Evolutionary conservation across 306 rosid species (phyloP).

Genomic region (Cucumis hystrix): DNA sequence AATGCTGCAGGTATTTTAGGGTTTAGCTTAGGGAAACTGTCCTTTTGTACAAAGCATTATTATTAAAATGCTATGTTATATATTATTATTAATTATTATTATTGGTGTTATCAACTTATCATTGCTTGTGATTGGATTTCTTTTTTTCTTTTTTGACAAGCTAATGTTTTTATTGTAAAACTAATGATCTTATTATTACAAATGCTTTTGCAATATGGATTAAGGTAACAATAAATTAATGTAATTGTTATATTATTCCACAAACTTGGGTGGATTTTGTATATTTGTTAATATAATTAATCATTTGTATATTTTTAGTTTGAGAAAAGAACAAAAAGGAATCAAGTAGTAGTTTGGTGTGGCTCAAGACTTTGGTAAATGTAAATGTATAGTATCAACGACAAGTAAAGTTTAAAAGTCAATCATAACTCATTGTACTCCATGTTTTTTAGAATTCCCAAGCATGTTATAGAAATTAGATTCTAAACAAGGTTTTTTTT

Average conservation of each 20-base stretch:
- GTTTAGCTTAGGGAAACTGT: slow-evolving; percentile 13
- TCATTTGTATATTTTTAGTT: neutral
- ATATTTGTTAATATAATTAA: neutral
- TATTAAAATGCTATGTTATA: neutral
- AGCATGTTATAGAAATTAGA: too few species aligned
- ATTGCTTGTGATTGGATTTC: neutral
- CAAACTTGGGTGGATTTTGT: neutral
- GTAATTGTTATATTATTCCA: neutral
- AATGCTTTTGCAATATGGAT: slow-evolving; percentile 1
- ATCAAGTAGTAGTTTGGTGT: neutral
- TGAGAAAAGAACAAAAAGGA: neutral
- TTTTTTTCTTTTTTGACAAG: neutral
- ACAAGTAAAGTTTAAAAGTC: too few species aligned
- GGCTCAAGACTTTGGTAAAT: too few species aligned
- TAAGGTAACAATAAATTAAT: neutral
- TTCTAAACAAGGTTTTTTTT: too few species aligned
- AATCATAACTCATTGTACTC: too few species aligned
- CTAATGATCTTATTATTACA: neutral
- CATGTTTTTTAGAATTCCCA: too few species aligned
- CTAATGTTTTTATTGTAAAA: neutral
- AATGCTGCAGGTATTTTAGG: slow-evolving; percentile 65
- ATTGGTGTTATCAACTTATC: neutral
- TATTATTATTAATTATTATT: slow-evolving; percentile 11
- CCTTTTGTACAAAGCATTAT: slow-evolving; percentile 31
- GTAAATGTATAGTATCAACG: too few species aligned